Evolutionary conservation across 225 moss, liverwort and hornwort species (phyloP).

Genomic region (Antitrichia curtipendula): DNA sequence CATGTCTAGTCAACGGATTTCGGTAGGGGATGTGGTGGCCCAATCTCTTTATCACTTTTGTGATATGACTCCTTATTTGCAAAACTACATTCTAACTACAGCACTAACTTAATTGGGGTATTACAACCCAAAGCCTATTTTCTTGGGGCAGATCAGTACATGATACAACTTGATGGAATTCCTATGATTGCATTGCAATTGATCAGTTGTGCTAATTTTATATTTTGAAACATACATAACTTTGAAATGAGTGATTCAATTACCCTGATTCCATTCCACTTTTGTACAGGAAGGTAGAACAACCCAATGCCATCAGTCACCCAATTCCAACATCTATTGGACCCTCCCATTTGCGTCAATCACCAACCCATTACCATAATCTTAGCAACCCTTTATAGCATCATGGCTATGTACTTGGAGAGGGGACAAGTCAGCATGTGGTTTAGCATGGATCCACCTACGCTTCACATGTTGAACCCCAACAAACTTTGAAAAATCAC

Average conservation of each 20-base stretch:
- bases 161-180: not conserved
- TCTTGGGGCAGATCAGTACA: not conserved
- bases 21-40: not conserved
- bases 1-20: not conserved
- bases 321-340: rapidly evolving
- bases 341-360: rapidly evolving
- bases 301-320: not conserved
- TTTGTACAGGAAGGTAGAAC: not conserved
- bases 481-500: not conserved
- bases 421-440: not conserved
- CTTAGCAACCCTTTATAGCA: not conserved
- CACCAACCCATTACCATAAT: not conserved
- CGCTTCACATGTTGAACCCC: too few species aligned
- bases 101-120: too few species aligned
- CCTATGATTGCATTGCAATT: not conserved
- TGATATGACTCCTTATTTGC: not conserved
- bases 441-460: not conserved
- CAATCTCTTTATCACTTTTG: not conserved
- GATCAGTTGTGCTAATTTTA: not conserved
- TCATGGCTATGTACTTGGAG: not conserved
- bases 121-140: not conserved
- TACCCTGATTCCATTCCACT: not conserved
- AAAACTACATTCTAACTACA: not conserved
- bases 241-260: not conserved
- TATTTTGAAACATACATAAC: not conserved